Evolutionary conservation across 768 basidiomycete species (phyloP).

Genomic region (Tricholomella constricta): DNA sequence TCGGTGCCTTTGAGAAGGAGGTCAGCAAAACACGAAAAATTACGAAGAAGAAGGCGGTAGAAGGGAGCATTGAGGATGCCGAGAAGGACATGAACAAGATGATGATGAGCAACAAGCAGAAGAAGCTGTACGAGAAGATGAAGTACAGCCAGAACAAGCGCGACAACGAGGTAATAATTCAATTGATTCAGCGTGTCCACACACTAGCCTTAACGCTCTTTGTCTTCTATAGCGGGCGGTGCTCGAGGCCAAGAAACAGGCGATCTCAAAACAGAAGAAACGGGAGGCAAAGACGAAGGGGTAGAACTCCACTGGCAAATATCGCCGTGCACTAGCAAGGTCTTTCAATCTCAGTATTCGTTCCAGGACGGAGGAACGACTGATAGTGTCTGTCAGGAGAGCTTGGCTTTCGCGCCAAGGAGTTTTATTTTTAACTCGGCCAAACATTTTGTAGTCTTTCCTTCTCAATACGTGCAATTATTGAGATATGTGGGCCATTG

Average conservation of each 20-base stretch:
- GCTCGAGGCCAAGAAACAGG: conserved; percentile 59
- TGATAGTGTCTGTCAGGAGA: too few species aligned
- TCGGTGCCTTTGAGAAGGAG: conserved; percentile 74
- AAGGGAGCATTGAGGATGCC: conserved; percentile 37
- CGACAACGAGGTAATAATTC: conserved; percentile 67
- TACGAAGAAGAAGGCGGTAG: conserved; percentile 26
- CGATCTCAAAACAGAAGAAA: conserved; percentile 55
- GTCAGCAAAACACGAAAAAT: conserved; percentile 60
- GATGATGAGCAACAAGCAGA: conserved; percentile 95
- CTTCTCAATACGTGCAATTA: too few species aligned
- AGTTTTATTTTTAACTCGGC: too few species aligned
- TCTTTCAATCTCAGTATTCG: too few species aligned
- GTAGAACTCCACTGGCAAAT: too few species aligned
- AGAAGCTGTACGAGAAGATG: conserved; percentile 92
- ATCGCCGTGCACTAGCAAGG: too few species aligned
- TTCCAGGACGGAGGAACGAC: too few species aligned
- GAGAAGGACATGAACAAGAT: conserved; percentile 96
- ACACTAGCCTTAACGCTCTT: conserved; percentile 13
- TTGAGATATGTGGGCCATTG: too few species aligned
- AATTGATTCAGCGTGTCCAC: neutral
- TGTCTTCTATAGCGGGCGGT: conserved; percentile 50
- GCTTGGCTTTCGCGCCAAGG: too few species aligned
- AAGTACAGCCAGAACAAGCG: conserved; percentile 83
- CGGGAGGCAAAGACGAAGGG: conserved; percentile 22
- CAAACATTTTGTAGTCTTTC: too few species aligned